Percentiles rank a stretch among this genome's conserved stretches.
Evolutionary conservation across 768 basidiomycete species (phyloP).

Genomic region (Paxillus rubicundulus): DNA sequence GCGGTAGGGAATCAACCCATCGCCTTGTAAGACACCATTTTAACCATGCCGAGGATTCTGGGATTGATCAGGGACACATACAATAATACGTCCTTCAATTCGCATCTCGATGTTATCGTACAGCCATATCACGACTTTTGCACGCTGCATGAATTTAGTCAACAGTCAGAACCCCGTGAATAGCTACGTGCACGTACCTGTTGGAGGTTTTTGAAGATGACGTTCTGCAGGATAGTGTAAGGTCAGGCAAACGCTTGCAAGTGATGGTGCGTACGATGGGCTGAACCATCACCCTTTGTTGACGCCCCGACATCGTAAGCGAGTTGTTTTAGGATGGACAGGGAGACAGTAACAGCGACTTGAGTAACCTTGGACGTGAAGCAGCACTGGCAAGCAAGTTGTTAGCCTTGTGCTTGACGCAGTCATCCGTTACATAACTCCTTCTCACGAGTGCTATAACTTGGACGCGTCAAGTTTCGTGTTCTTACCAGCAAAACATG

Average conservation of each 20-base stretch:
- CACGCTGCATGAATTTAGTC: slow-evolving; percentile 48
- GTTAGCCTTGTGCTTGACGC: background rate
- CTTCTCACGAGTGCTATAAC: slow-evolving; percentile 18
- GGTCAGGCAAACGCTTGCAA: slow-evolving; percentile 8
- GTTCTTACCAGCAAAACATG: slow-evolving; percentile 25
- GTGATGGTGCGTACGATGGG: slow-evolving; percentile 76
- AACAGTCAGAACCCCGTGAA: slow-evolving; percentile 6
- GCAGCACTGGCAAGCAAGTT: too few relatives aligned
- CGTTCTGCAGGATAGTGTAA: slow-evolving; percentile 56
- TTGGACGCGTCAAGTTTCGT: slow-evolving; percentile 17
- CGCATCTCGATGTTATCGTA: slow-evolving; percentile 97
- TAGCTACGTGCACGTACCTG: slow-evolving; percentile 45
- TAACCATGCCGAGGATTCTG: slow-evolving; percentile 35
- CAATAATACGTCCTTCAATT: slow-evolving; percentile 93
- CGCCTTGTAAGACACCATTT: slow-evolving; percentile 41
- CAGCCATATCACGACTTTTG: slow-evolving; percentile 89
- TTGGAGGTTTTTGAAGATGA: slow-evolving; percentile 97
- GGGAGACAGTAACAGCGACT: slow-evolving; percentile 7
- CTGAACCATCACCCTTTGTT: slow-evolving; percentile 98
- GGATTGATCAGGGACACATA: slow-evolving; percentile 46
- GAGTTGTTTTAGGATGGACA: slow-evolving; percentile 2
- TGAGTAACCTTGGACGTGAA: background rate
- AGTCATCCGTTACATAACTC: slow-evolving; percentile 19
- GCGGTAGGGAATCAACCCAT: slow-evolving; percentile 17
- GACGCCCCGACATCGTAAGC: slow-evolving; percentile 81